Evolutionary conservation across 495 filamentous ascomycete genomes (phyloP), one percentile per base, ranked within the genome.

Genomic region (Penicillium parvum): DNA sequence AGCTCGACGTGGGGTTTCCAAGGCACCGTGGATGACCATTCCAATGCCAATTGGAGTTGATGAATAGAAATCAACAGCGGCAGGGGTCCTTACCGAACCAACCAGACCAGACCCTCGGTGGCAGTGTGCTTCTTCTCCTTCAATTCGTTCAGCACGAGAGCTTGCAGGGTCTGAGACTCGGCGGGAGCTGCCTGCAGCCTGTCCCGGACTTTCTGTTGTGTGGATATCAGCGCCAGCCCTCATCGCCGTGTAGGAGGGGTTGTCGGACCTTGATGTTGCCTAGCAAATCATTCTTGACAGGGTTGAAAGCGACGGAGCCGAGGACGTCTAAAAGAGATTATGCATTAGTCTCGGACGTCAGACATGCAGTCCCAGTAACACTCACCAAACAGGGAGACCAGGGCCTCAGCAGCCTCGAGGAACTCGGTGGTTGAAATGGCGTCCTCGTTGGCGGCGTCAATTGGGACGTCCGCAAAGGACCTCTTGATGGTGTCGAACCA

Each of bases 81-180:
- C 28, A 37, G 45, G 19, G 33, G 33, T 15, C 68, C 72, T 45
- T 72, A 96, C 91, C 92, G 87, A 30, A 81, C 76, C 19, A 98
- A 78, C 92, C 92, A 98, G 16, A 96, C 63, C 29, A 97, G 72
- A 12, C 90, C 94, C 64, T 96, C 91, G 19, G 86, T 77, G 18
- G 92, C 92, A 32, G 65, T 78, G 65, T 95, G 85, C 61, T 90
- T 85, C 66, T 87, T 88, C 21, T 77, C 76, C 71, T 90, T 90
- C 51, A 95, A 67, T 69, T 98, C 92, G 59, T 88, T 94, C 26
- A 76, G 37, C 36, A 88, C 84, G 37, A 96, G 86, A 32, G 79
- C 76, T 64, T 98, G 92, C 26, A 98, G 67, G 22, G 80, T 94
- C 50, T 75, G 70, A 32, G 86, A 95, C 37, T 88, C 80, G 37